Conservation (phyloP, 352 stramenopile genomes). For the Phytopythium boreale region DNA sequence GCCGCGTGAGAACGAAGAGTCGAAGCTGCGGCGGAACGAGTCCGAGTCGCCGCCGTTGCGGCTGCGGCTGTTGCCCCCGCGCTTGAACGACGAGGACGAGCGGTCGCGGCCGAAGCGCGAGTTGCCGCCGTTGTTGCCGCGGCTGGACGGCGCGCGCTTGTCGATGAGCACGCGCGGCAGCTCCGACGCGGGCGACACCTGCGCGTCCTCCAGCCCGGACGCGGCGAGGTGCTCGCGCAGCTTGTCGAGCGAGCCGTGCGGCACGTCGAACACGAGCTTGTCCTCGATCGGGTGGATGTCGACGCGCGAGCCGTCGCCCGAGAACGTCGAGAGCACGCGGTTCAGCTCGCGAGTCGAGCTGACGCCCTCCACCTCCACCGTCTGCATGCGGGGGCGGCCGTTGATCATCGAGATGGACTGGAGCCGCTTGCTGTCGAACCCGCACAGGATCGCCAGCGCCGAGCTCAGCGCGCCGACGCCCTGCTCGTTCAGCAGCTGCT, state of each 20-base stretch:
- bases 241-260: slow-evolving; percentile 39
- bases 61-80: slow-evolving; percentile 21
- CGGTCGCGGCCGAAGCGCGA: slow-evolving; percentile 21
- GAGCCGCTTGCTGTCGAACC: slow-evolving; percentile 71
- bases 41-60: slow-evolving; percentile 18
- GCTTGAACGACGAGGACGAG: slow-evolving; percentile 4
- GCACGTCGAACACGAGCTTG: slow-evolving; percentile 73
- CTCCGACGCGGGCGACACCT: slow-evolving; percentile 42
- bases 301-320: slow-evolving; percentile 27
- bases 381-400: slow-evolving; percentile 60
- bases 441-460: slow-evolving; percentile 68
- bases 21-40: slow-evolving; percentile 24
- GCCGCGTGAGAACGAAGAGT: slow-evolving; percentile 54
- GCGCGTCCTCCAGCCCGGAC: slow-evolving; percentile 26
- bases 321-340: slow-evolving; percentile 36
- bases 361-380: slow-evolving; percentile 54
- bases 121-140: slow-evolving; percentile 26
- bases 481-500: slow-evolving; percentile 54
- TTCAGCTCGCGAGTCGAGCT: slow-evolving; percentile 46
- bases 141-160: slow-evolving; percentile 8
- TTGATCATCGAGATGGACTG: slow-evolving; percentile 75
- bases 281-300: slow-evolving; percentile 60
- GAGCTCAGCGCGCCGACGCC: slow-evolving; percentile 54
- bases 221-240: slow-evolving; percentile 42
- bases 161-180: slow-evolving; percentile 58